These are phyloP conservation scores for Xylariales sp. DNA, from an alignment of 2,329 filamentous ascomycete genomes.

Conservation along the genomic window DNA sequence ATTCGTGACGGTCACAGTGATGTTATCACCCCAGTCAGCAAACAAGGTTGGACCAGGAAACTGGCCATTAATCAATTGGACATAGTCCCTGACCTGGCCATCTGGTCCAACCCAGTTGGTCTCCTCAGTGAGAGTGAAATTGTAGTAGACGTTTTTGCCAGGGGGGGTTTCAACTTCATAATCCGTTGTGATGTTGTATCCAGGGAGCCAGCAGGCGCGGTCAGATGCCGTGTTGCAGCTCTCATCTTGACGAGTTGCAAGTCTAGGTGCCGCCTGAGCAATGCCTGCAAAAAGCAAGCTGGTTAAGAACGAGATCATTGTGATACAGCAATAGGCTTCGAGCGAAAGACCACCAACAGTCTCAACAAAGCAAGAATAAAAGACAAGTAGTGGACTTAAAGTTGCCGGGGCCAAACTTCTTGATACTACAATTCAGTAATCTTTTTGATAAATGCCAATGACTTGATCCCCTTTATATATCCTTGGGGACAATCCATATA, in stretches of 20 bases:
- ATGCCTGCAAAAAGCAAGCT: slow-evolving; percentile 7
- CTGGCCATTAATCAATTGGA: slow-evolving; percentile 60
- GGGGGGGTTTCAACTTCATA: slow-evolving; percentile 17
- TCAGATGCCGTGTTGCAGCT: slow-evolving; percentile 11
- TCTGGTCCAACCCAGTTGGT: slow-evolving; percentile 19
- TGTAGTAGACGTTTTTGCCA: slow-evolving; percentile 12
- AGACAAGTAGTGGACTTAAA: too few relatives aligned
- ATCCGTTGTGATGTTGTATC: slow-evolving; percentile 20
- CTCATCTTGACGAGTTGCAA: not conserved
- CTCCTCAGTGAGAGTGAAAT: slow-evolving; percentile 16
- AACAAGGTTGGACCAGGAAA: slow-evolving; percentile 65
- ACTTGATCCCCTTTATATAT: too few relatives aligned
- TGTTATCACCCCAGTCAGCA: slow-evolving; percentile 60
- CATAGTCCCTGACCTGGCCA: slow-evolving; percentile 22
- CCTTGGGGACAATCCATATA: too few relatives aligned
- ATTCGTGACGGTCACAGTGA: slow-evolving; percentile 67
- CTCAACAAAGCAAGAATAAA: too few relatives aligned
- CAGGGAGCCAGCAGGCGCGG: slow-evolving; percentile 18
- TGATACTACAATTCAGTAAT: too few relatives aligned
- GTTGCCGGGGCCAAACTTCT: too few relatives aligned
- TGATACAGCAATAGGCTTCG: too few relatives aligned
- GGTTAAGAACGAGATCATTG: slow-evolving; percentile 5
- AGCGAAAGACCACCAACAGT: too few relatives aligned
- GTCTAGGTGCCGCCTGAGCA: not conserved
- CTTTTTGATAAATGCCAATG: too few relatives aligned